Base-by-base conservation (phyloP, 2,329 filamentous ascomycete genomes). In the Monosporascus ibericus region DNA sequence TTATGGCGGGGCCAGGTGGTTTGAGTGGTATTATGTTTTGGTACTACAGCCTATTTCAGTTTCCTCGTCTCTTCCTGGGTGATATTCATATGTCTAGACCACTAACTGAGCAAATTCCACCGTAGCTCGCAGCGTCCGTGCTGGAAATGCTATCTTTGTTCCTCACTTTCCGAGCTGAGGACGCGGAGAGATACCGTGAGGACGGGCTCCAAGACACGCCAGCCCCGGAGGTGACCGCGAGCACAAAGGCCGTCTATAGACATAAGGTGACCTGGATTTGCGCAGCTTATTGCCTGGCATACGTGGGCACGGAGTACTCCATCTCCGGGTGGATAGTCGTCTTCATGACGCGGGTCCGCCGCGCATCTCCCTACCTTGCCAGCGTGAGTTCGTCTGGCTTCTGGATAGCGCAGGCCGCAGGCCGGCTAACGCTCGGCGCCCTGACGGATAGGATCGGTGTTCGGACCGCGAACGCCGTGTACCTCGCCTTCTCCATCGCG, bases 261-360 rank as follows among this genome's bases (percentile, higher is more conserved):
- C 60, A 70, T 39, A 60, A 52, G 1, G 70, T 68, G 0, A 70
- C 67, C 0, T 75, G 72, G 71, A 58, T 72, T 11, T 74, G 72
- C 38, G 70, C 72, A 1, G 60, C 62, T 0, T 76, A 72, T 55
- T 73, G 74, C 52, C 68, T 76, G 9, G 64, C 69, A 5, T 74
- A 75, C 53, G 69, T 75, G 5, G 73, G 73, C 17, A 73, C 70
- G 17, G 74, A 77, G 54, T 68, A 68, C 20, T 69, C 70, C 0
- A 72, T 76, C 0, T 74, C 71, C 3, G 72, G 72, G 34, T 77
- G 74, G 74, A 65, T 76, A 9, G 68, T 75, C 2, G 69, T 72
- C 1, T 77, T 72, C 62, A 75, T 76, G 71, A 61, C 63, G 4
- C 68, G 73, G 2, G 63, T 66, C 15, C 72, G 72, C 5, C 61